These are phyloP conservation scores for Colletotrichum liaoningense DNA, from an alignment of 2,329 filamentous ascomycete species.

Conservation along the genomic window DNA sequence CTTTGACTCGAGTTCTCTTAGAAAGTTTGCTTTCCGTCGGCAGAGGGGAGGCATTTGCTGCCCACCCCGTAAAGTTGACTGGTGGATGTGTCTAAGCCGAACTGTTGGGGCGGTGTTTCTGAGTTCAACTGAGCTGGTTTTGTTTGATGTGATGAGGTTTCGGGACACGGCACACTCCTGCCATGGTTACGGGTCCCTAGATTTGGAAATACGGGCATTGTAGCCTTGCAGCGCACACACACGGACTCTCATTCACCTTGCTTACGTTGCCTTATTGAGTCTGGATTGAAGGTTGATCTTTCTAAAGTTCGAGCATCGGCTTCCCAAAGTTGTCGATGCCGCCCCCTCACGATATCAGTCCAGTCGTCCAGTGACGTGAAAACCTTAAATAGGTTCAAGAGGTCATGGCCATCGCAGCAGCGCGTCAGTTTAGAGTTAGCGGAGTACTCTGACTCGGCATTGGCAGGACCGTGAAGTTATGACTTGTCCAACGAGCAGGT, in stretches of 20 bases:
- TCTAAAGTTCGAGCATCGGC: neutral
- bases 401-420: neutral
- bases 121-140: neutral
- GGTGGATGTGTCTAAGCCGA: neutral
- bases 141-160: neutral
- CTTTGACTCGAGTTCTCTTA: neutral
- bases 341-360: neutral
- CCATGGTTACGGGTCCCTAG: neutral
- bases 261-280: neutral
- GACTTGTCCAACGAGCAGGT: no score
- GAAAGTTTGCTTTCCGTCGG: neutral
- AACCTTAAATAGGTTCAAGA: neutral
- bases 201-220: neutral
- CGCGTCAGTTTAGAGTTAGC: neutral
- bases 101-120: neutral
- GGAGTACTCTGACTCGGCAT: neutral
- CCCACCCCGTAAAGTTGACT: neutral
- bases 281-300: neutral
- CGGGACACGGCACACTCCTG: neutral
- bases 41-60: slow-evolving; percentile 20
- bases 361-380: neutral
- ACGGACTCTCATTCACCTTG: neutral
- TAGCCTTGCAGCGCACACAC: neutral
- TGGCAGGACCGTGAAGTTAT: neutral
- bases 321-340: neutral